Conservation (phyloP, 2,329 filamentous ascomycete genomes). For the Paracorniculantispora psalliotae region DNA sequence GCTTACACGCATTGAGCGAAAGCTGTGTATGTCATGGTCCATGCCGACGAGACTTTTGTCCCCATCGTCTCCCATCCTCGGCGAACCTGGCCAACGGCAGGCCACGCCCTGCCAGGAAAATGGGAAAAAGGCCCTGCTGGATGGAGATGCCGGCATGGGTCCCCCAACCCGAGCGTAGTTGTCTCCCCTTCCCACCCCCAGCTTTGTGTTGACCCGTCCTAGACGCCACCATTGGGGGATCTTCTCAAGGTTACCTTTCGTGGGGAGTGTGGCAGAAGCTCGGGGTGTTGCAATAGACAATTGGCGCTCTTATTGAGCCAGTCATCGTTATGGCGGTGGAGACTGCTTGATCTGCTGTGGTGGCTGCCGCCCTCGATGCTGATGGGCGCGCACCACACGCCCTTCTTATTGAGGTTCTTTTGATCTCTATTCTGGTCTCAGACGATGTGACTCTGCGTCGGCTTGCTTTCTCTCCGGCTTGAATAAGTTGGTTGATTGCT, state of each 20-base stretch:
- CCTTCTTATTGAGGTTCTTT: slow-evolving; percentile 6
- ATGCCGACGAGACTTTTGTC: neutral
- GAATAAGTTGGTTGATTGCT: neutral
- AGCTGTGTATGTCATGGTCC: neutral
- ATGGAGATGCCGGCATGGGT: neutral
- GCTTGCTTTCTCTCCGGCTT: neutral
- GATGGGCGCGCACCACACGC: neutral
- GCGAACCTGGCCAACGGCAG: neutral
- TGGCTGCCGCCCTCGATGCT: neutral
- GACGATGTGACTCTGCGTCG: neutral
- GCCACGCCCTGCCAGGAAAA: no score
- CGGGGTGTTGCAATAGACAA: neutral
- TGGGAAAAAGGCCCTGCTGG: neutral
- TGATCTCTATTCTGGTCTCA: slow-evolving; percentile 6
- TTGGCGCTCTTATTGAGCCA: neutral
- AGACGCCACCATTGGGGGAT: neutral
- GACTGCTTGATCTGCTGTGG: neutral
- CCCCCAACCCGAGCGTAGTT: neutral
- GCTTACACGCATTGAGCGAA: slow-evolving; percentile 12
- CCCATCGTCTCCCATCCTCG: neutral
- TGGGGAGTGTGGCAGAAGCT: neutral
- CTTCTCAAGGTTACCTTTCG: neutral
- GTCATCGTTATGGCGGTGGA: neutral
- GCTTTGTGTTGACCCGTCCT: neutral
- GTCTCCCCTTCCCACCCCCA: neutral